Evolutionary conservation across 306 rosid genomes (phyloP), one percentile per base, ranked within the genome.

Genomic region (Echinosophora koreensis): DNA sequence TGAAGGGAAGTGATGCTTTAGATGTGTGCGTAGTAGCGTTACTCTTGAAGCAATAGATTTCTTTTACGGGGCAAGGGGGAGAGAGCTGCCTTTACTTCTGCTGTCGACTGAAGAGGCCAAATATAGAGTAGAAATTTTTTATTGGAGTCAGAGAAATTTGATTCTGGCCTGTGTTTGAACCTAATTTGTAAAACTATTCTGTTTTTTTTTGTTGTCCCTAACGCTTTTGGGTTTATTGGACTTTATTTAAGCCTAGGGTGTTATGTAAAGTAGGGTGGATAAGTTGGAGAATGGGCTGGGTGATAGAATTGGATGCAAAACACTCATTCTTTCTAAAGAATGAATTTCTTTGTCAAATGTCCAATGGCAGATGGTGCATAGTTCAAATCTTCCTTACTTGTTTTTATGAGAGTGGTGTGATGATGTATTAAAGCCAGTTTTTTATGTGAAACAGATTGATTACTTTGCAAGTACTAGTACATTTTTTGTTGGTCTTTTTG

Each of bases 401-500:
- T 66, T 27, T 22, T 66, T 12, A 6, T 62, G 28, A 6, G 69
- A 64, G 13, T 41, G 35, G 30, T 65, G 30, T 47, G 18, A 32
- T 4, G 6, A 14, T 47, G n/a, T 47, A 16, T 5, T 28, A 14
- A 47, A 46, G 5, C 42, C 44, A 17, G 27, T 71, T 70, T 17
- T 11, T 46, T 27, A 18, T 27, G 13, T 14, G 22, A 57, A 42
- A 28, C 32, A 1, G 1, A 42, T 57, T 58, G 42, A 28, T 27
- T 38, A 42, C 16, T n/a, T 57, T 58, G 32, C 12, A 22, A 28
- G n/a, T 5, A n/a, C 27, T 14, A 10, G 8, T 27, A 58, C 8
- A 58, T 58, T 57, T 57, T 58, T 14, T 73, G 56, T 58, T 52
- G 42, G 9, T 47, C 56, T 39, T 72, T 72, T 38, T 47, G 54